Evolutionary conservation across 192 early-diverging fungal species (phyloP).

Genomic region (Podila clonocystis): DNA sequence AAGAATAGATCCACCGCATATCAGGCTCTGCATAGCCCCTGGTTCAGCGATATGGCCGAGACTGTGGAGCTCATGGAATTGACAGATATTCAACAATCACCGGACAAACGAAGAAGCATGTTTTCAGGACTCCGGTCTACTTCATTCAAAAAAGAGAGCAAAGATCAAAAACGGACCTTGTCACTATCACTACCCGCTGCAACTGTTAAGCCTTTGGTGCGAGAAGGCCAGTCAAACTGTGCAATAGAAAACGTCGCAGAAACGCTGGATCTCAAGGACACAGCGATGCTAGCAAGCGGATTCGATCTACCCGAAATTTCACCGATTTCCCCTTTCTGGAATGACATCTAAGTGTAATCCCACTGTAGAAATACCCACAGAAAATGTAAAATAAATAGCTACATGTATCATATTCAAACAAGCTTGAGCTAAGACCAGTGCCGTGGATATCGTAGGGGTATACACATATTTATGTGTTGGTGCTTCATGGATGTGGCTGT

Average conservation of each 20-base stretch:
- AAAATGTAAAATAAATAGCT: too few species aligned
- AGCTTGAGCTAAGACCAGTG: too few species aligned
- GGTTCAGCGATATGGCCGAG: slow-evolving; percentile 57
- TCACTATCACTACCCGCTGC: not conserved
- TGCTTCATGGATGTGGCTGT: too few species aligned
- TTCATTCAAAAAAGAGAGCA: slow-evolving; percentile 25
- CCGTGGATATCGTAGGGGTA: too few species aligned
- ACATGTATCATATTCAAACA: too few species aligned
- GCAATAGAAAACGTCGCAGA: not conserved
- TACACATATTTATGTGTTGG: too few species aligned
- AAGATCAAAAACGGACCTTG: slow-evolving; percentile 6
- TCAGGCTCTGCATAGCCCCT: slow-evolving; percentile 73
- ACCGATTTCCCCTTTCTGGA: slow-evolving; percentile 42
- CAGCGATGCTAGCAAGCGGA: not conserved
- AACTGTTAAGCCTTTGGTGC: not conserved
- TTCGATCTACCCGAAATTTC: slow-evolving; percentile 37
- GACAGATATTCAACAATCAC: slow-evolving; percentile 33
- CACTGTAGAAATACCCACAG: too few species aligned
- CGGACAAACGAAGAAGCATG: slow-evolving; percentile 32
- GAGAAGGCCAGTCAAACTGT: not conserved
- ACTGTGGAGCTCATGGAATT: slow-evolving; percentile 18
- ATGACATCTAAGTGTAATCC: not conserved
- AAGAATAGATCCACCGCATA: slow-evolving; percentile 74
- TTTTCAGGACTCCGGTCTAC: slow-evolving; percentile 22
- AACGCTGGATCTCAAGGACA: not conserved